These are phyloP conservation scores for Hypoxylon rubiginosum DNA, from an alignment of 2,329 filamentous ascomycete genomes.

Conservation along the genomic window DNA sequence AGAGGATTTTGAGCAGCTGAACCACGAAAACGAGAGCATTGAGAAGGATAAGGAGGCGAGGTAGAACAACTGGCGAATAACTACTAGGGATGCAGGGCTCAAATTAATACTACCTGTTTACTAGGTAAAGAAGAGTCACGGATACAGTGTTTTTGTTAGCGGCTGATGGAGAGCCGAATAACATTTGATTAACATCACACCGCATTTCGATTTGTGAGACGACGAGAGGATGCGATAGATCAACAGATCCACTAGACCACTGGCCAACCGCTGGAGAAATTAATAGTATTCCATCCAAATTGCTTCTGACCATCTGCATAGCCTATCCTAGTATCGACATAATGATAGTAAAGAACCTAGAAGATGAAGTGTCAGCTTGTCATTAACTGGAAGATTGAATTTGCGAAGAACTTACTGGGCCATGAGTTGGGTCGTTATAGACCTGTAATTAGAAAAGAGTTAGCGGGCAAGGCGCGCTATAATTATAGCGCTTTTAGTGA, in stretches of 20 bases:
- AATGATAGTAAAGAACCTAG: slow-evolving; percentile 62
- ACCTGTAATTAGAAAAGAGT: slow-evolving; percentile 36
- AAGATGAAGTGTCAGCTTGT: not conserved
- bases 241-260: slow-evolving; percentile 43
- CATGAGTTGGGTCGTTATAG: slow-evolving; percentile 51
- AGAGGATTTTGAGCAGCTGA: slow-evolving; percentile 43
- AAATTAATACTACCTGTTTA: too few relatives aligned
- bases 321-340: slow-evolving; percentile 54
- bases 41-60: slow-evolving; percentile 26
- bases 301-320: slow-evolving; percentile 59
- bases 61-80: not conserved
- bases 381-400: not conserved
- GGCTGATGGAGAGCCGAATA: too few relatives aligned
- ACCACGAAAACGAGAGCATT: slow-evolving; percentile 21
- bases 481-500: not conserved
- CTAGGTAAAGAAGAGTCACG: too few relatives aligned
- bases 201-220: not conserved
- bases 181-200: too few relatives aligned
- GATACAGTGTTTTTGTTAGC: too few relatives aligned
- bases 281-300: slow-evolving; percentile 65
- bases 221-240: not conserved
- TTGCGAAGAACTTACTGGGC: slow-evolving; percentile 44
- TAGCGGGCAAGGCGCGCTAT: not conserved
- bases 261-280: slow-evolving; percentile 65
- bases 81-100: too few relatives aligned